Evolutionary conservation across 352 stramenopile species (phyloP), one percentile per base, ranked within the genome.

Genomic region (Globisporangium orthogonon): DNA sequence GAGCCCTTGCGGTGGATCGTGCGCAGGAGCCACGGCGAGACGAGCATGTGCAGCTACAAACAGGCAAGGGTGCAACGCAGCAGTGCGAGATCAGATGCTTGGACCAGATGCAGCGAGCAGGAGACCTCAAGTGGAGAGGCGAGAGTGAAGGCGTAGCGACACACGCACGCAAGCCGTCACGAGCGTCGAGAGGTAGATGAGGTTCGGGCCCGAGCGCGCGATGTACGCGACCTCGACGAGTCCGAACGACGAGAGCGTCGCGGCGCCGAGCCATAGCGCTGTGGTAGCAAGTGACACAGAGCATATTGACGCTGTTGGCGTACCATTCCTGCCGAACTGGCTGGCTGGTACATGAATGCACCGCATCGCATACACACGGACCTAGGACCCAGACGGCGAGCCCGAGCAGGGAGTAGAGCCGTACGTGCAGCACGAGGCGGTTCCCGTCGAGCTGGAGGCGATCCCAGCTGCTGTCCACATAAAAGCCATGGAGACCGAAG

Each of bases 1-100:
- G 66, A 87, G 0, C 70, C 75, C 37, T 90, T 90, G 13, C 76
- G 72, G 28, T 90, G 75, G 35, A 90, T 74, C 15, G 79, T 90
- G 37, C 77, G 66, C 17, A 90, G 58, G 11, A 90, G 54, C 75
- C 77, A 87, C 30, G 77, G 79, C 4, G 67, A 73, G 23, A 82
- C 58, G 9, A 87, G 57, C 41, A 90, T 56, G 58, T 88, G 79
- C n/a, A 81, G 62, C 79, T 88, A 45, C 15, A 53, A 35, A 50
- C 37, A 43, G n/a, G 48, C n/a, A 30, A 13, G 43, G 49, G 5
- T 23, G 3, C 47, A 7, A 33, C 45, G 11, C 10, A 30, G 33
- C 37, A 55, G 18, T 48, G 35, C 50, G 9, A 50, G n/a, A 41
- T 43, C 18, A 17, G 29, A 48, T 54, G 35, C 31, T 35, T 18